A percentile compares a stretch with the other conserved stretches of the same genome.
These are phyloP conservation scores for Centrapalus pauciflorus DNA, from an alignment of 129 eudicot genomes.

Conservation along the genomic window DNA sequence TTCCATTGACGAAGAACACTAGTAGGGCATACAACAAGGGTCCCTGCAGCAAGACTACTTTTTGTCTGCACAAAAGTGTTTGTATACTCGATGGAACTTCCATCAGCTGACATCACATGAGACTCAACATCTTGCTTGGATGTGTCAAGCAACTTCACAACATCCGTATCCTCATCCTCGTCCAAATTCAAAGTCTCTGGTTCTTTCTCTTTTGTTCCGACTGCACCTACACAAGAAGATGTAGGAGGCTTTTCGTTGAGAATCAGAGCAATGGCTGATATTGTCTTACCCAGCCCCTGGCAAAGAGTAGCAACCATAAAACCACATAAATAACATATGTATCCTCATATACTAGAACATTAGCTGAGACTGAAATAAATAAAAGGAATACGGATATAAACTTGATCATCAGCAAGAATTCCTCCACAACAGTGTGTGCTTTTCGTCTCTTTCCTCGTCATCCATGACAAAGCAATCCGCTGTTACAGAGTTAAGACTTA, in stretches of 20 bases:
- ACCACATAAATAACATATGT: not conserved
- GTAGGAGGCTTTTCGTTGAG: constrained; percentile 73
- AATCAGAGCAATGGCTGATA: constrained; percentile 90
- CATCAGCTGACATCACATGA: constrained; percentile 4
- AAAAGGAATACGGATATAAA: constrained; percentile 24
- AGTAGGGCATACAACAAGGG: constrained; percentile 93
- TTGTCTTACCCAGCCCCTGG: constrained; percentile 92
- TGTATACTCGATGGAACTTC: not conserved
- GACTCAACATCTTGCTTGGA: constrained; percentile 18
- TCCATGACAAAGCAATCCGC: constrained; percentile 94
- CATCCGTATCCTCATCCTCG: constrained; percentile 59
- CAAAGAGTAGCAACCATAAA: constrained; percentile 2
- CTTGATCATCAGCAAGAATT: constrained; percentile 98
- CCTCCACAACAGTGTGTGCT: constrained; percentile 79
- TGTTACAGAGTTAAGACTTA: constrained; percentile 32
- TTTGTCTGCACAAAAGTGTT: constrained; percentile 25
- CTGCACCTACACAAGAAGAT: constrained; percentile 24
- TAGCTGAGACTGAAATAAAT: not conserved
- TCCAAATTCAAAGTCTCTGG: constrained; percentile 53
- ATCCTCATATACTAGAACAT: not conserved
- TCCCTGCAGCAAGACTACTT: constrained; percentile 77
- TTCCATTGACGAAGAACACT: constrained; percentile 95
- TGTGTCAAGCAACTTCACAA: constrained; percentile 7
- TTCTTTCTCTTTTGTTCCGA: constrained; percentile 22
- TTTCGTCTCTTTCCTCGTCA: constrained; percentile 72